Evolutionary conservation across 768 basidiomycete genomes (phyloP).

Genomic region (Steccherinum ochraceum): DNA sequence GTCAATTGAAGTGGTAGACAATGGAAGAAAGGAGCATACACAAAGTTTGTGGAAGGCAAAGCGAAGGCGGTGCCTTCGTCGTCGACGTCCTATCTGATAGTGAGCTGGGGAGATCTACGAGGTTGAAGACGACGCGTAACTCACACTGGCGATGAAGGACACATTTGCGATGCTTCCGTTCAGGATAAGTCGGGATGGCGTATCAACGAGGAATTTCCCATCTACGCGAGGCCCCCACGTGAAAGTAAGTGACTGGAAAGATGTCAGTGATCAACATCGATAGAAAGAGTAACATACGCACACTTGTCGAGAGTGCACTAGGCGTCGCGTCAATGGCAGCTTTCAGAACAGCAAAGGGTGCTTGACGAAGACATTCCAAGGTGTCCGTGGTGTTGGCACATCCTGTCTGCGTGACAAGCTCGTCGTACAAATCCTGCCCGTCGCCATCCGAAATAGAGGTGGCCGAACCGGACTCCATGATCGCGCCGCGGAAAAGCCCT

Average conservation of each 20-base stretch:
- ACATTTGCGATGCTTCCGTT: slow-evolving; percentile 41
- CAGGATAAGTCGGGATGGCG: slow-evolving; percentile 28
- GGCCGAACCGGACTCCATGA: slow-evolving; percentile 21
- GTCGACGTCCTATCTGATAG: slow-evolving; percentile 37
- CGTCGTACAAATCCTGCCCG: not conserved
- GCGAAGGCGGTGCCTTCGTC: slow-evolving; percentile 49
- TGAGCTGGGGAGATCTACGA: not conserved
- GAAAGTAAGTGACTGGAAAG: not conserved
- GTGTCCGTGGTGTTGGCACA: not conserved
- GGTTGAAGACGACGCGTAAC: not conserved
- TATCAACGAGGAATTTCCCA: not conserved
- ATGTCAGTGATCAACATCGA: not conserved
- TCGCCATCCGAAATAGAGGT: not conserved
- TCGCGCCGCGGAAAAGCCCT: slow-evolving; percentile 23
- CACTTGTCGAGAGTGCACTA: not conserved
- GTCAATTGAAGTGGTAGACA: not conserved
- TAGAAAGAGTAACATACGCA: not conserved
- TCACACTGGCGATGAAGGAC: slow-evolving; percentile 38
- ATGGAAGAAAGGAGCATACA: slow-evolving; percentile 13
- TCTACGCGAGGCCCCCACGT: not conserved
- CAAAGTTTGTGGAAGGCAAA: slow-evolving; percentile 20
- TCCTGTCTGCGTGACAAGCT: not conserved
- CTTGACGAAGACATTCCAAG: not conserved
- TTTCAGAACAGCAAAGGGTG: not conserved
- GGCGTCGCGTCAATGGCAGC: not conserved